Evolutionary conservation across 2,329 filamentous ascomycete species (phyloP).

Genomic region (Cercospora sp.): DNA sequence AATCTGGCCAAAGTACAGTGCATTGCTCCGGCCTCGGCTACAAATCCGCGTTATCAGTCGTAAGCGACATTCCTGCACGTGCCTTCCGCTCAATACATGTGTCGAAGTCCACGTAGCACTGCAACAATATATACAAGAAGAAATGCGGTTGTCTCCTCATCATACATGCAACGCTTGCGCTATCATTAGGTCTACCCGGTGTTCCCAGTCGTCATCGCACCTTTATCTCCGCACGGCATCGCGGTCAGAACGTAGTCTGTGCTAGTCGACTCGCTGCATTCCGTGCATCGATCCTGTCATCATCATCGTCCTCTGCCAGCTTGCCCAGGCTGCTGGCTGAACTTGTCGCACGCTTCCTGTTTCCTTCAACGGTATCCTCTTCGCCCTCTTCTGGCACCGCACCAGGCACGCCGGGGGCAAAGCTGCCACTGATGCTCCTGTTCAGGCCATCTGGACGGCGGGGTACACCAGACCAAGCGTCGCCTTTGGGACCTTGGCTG

Average conservation of each 20-base stretch:
- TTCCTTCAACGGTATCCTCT: slow-evolving; percentile 49
- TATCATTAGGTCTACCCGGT: neutral
- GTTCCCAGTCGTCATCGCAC: slow-evolving; percentile 7
- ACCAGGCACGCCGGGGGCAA: slow-evolving; percentile 53
- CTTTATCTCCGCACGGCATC: slow-evolving; percentile 4
- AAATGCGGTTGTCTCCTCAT: neutral
- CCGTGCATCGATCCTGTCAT: slow-evolving; percentile 89
- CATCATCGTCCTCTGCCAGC: slow-evolving; percentile 71
- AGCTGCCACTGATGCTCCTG: slow-evolving; percentile 73
- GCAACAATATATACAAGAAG: neutral
- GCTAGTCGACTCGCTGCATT: slow-evolving; percentile 94
- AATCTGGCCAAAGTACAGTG: neutral
- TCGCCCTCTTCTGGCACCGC: slow-evolving; percentile 57
- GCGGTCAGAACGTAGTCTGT: slow-evolving; percentile 77
- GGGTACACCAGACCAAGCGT: slow-evolving; percentile 94
- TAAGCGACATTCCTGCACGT: slow-evolving; percentile 1
- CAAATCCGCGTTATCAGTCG: neutral
- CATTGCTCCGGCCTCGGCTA: slow-evolving; percentile 1
- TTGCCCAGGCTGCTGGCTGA: slow-evolving; percentile 58
- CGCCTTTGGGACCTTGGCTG: slow-evolving; percentile 94
- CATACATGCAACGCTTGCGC: neutral
- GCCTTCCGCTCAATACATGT: neutral
- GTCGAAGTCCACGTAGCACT: neutral
- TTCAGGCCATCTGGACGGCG: slow-evolving; percentile 75
- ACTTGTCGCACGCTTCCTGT: slow-evolving; percentile 51